Percentiles rank a stretch among this genome's conserved stretches.
These are phyloP conservation scores for Fraxinus dipetala DNA, from an alignment of 305 asterid species.

Conservation along the genomic window DNA sequence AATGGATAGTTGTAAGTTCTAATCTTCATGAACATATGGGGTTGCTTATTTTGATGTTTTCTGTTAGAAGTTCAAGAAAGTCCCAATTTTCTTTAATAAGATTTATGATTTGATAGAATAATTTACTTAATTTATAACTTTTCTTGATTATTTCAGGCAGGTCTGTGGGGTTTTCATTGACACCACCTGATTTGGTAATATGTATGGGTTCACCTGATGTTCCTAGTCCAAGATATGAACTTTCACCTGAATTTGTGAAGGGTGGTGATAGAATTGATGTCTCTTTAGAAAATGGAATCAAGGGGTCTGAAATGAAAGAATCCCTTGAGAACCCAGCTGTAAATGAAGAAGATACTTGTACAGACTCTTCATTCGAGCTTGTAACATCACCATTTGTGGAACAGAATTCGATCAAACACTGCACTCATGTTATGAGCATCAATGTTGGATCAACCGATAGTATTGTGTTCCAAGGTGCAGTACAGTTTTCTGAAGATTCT, in stretches of 20 bases:
- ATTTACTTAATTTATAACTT: conserved; percentile 3
- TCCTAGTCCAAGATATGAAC: conserved; percentile 45
- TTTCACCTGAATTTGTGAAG: conserved; percentile 47
- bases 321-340: conserved; percentile 38
- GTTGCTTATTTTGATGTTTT: conserved; percentile 13
- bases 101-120: not conserved
- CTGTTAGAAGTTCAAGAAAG: conserved; percentile 22
- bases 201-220: conserved; percentile 74
- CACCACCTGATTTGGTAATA: conserved; percentile 73
- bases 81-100: conserved; percentile 12
- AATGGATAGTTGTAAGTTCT: not conserved
- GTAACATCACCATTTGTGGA: conserved; percentile 42
- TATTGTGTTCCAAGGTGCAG: conserved; percentile 32
- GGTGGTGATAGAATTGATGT: conserved; percentile 47
- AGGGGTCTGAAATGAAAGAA: conserved; percentile 51
- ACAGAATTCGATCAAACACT: conserved; percentile 20
- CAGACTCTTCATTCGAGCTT: conserved; percentile 73
- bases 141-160: conserved; percentile 44
- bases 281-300: conserved; percentile 79
- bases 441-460: conserved; percentile 54
- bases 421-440: conserved; percentile 37
- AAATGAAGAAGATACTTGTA: conserved; percentile 36
- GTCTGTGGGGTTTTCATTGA: conserved; percentile 58
- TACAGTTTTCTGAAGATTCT: conserved; percentile 47
- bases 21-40: not conserved